Evolutionary conservation across 2,329 filamentous ascomycete species (phyloP).

Genomic region (Diaporthe sp.): DNA sequence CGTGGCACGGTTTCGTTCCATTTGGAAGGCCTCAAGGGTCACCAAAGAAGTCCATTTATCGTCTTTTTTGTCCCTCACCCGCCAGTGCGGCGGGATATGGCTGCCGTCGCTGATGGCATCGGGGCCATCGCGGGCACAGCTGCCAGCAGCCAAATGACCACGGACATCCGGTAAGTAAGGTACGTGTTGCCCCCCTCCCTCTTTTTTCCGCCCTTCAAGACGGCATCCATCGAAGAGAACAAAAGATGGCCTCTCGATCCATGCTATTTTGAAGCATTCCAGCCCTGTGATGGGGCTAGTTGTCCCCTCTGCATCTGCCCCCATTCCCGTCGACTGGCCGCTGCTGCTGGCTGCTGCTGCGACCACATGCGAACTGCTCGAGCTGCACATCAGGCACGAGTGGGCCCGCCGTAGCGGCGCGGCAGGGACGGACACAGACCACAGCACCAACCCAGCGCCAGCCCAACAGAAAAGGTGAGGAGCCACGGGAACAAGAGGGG

Average conservation of each 20-base stretch:
- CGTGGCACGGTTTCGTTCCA: conserved; percentile 25
- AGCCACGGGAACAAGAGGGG: conserved; percentile 4
- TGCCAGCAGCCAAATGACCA: conserved; percentile 29
- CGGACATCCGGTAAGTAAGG: conserved; percentile 33
- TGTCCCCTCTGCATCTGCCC: neutral
- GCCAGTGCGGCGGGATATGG: conserved; percentile 29
- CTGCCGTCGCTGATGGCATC: conserved; percentile 31
- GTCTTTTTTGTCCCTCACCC: conserved; percentile 32
- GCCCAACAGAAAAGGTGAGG: conserved; percentile 17
- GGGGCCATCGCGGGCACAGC: neutral
- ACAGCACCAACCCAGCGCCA: conserved; percentile 5
- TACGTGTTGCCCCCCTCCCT: conserved; percentile 15
- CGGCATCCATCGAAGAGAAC: neutral
- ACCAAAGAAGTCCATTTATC: conserved; percentile 4
- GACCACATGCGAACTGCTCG: conserved; percentile 3
- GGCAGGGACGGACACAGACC: conserved; percentile 24
- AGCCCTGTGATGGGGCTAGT: neutral
- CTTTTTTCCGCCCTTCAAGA: neutral
- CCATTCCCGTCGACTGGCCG: neutral
- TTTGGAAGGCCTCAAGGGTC: conserved; percentile 39
- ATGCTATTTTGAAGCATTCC: conserved; percentile 17
- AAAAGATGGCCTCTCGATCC: neutral
- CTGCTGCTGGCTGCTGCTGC: conserved; percentile 23
- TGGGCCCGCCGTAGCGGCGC: conserved; percentile 31
- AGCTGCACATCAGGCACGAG: conserved; percentile 37